Conservation (phyloP, 495 filamentous ascomycete genomes). For the Barbatosphaeria neglecta region DNA sequence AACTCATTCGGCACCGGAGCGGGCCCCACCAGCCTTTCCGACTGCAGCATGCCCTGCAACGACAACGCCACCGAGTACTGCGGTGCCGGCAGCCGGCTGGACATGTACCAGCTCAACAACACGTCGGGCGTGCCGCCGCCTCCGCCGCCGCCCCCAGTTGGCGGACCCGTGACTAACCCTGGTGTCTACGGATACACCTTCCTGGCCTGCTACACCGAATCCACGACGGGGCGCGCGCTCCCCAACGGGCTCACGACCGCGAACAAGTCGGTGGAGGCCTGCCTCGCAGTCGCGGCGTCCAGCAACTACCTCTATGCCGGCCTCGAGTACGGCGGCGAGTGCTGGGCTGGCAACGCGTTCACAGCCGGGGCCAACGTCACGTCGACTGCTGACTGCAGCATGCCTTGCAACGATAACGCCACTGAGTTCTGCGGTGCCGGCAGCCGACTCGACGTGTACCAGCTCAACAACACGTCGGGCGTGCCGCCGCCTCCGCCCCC, state of each 20-base stretch:
- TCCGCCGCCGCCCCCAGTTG: not conserved
- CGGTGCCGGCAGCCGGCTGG: conserved; percentile 19
- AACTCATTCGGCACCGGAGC: conserved; percentile 1
- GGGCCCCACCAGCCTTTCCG: conserved; percentile 11
- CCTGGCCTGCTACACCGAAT: conserved; percentile 20
- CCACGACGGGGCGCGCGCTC: conserved; percentile 2
- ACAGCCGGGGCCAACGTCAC: conserved; percentile 13
- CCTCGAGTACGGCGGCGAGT: not conserved
- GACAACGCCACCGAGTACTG: conserved; percentile 15
- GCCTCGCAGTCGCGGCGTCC: not conserved
- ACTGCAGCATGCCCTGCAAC: conserved; percentile 24
- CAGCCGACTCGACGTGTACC: conserved; percentile 23
- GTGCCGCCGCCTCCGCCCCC: not conserved
- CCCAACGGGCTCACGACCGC: not conserved
- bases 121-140: not conserved
- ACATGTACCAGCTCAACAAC: conserved; percentile 16
- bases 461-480: not conserved
- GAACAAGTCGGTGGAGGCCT: not conserved
- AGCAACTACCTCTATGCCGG: not conserved
- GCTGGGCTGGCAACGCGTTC: not conserved
- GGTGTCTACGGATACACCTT: conserved; percentile 10
- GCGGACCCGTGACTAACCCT: conserved; percentile 3
- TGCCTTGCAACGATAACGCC: conserved; percentile 18
- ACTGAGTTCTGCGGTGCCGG: conserved; percentile 17
- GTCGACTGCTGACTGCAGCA: conserved; percentile 14